Conservation (phyloP, 768 basidiomycete species). For the Hirschioporus abietinus region DNA sequence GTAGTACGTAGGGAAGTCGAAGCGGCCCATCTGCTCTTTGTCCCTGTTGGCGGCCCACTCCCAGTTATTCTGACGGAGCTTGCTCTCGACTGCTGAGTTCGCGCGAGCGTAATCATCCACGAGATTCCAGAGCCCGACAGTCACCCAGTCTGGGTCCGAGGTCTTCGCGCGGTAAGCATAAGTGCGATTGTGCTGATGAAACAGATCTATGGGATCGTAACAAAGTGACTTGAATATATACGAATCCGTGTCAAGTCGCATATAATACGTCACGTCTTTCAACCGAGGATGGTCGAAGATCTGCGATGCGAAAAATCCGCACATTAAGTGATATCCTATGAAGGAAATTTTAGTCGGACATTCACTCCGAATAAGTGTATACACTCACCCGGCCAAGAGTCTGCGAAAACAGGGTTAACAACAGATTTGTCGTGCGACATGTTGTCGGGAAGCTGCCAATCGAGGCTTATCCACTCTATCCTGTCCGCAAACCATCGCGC, state of each 20-base stretch:
- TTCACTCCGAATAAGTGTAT: background rate
- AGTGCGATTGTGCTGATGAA: slow-evolving; percentile 13
- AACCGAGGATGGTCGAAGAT: slow-evolving; percentile 19
- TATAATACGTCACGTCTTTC: slow-evolving; percentile 15
- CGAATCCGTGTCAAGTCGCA: slow-evolving; percentile 19
- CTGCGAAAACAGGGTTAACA: background rate
- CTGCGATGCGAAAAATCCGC: slow-evolving; percentile 17
- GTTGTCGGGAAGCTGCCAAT: background rate
- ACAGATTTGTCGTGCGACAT: background rate
- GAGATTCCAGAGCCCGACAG: slow-evolving; percentile 14
- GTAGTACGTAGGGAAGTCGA: slow-evolving; percentile 11
- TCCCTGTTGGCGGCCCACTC: slow-evolving; percentile 4
- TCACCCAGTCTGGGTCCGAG: slow-evolving; percentile 12
- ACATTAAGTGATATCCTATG: slow-evolving; percentile 21
- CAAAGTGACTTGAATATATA: slow-evolving; percentile 11
- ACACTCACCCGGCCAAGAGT: background rate
- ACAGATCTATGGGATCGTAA: slow-evolving; percentile 18
- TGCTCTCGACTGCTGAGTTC: slow-evolving; percentile 10
- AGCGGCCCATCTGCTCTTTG: slow-evolving; percentile 4
- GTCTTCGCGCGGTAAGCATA: slow-evolving; percentile 13
- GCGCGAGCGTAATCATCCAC: slow-evolving; percentile 14
- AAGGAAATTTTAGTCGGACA: background rate
- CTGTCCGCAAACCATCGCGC: background rate
- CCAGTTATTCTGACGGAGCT: slow-evolving; percentile 12
- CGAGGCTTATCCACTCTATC: background rate